Percentiles rank a stretch among this genome's conserved stretches.
These are phyloP conservation scores for Agrostemma githago DNA, from an alignment of 148 eudicot genomes.

Conservation along the genomic window DNA sequence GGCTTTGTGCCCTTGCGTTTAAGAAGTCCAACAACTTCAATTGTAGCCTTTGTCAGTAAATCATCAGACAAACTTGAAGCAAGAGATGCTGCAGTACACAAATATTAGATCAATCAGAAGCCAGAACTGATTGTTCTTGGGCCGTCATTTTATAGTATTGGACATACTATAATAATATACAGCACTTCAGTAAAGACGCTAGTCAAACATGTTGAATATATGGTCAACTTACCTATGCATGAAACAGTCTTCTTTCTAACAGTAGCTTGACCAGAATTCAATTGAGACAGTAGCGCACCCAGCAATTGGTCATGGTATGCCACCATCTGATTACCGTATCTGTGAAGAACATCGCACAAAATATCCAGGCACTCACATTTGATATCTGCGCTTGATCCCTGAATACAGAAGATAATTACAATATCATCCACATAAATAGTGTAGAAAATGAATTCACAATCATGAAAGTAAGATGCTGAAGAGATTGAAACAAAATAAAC, in stretches of 20 bases:
- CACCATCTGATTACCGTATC: slow-evolving; percentile 78
- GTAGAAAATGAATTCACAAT: neutral
- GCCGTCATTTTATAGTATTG: neutral
- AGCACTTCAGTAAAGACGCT: neutral
- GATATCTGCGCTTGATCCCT: slow-evolving; percentile 79
- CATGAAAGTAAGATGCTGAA: neutral
- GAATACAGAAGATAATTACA: slow-evolving; percentile 11
- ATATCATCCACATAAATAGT: neutral
- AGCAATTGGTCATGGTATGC: slow-evolving; percentile 78
- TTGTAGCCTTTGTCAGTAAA: slow-evolving; percentile 83
- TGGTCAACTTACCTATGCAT: slow-evolving; percentile 62
- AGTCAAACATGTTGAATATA: neutral
- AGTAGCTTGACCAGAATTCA: slow-evolving; percentile 82
- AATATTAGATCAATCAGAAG: neutral
- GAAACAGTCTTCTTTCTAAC: slow-evolving; percentile 94
- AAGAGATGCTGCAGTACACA: slow-evolving; percentile 65
- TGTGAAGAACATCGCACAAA: slow-evolving; percentile 78
- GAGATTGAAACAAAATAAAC: neutral
- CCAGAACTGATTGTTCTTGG: neutral
- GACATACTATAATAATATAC: neutral
- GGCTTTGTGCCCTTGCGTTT: slow-evolving; percentile 62
- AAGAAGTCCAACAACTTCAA: slow-evolving; percentile 76
- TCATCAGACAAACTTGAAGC: slow-evolving; percentile 98
- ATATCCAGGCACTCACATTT: slow-evolving; percentile 96
- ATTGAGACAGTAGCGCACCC: slow-evolving; percentile 74